Conservation (phyloP, 495 filamentous ascomycete genomes). For the Daldinia decipiens region DNA sequence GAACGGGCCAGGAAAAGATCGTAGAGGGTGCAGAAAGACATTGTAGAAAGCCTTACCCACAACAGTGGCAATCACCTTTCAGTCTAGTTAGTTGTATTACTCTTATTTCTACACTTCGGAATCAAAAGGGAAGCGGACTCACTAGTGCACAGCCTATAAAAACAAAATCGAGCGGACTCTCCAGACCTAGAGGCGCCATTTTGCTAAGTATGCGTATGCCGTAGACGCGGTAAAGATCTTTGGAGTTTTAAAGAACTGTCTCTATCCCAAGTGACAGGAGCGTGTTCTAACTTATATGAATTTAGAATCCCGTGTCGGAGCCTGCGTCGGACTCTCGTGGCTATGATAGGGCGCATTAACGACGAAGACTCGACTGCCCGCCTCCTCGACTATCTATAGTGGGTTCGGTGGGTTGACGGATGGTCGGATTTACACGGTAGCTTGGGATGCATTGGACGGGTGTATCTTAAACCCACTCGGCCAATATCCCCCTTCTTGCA, state of each 20-base stretch:
- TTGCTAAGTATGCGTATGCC: neutral
- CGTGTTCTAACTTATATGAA: conserved; percentile 21
- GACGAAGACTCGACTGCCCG: neutral
- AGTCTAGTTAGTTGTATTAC: conserved; percentile 2
- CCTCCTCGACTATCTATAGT: neutral
- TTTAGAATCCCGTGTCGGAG: neutral
- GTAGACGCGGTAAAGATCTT: neutral
- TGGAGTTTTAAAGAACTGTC: neutral
- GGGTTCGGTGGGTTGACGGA: conserved; percentile 20
- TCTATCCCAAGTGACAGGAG: neutral
- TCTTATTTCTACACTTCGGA: neutral
- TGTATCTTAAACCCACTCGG: conserved; percentile 6
- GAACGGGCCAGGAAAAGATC: conserved; percentile 56
- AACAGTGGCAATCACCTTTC: conserved; percentile 22
- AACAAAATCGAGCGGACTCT: conserved; percentile 27
- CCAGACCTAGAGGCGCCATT: conserved; percentile 35
- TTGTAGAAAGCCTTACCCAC: conserved; percentile 47
- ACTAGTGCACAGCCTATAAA: conserved; percentile 29
- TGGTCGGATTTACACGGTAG: conserved; percentile 18
- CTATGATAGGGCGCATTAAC: conserved; percentile 1
- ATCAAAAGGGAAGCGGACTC: conserved; percentile 8
- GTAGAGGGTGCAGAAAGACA: conserved; percentile 56
- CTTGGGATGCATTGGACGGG: conserved; percentile 4
- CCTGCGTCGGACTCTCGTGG: conserved; percentile 11
- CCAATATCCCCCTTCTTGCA: conserved; percentile 2